Percentiles rank a stretch among this genome's conserved stretches.
Evolutionary conservation across 1,284 basidiomycete genomes (phyloP).

Genomic region (Ganoderma boninense): DNA sequence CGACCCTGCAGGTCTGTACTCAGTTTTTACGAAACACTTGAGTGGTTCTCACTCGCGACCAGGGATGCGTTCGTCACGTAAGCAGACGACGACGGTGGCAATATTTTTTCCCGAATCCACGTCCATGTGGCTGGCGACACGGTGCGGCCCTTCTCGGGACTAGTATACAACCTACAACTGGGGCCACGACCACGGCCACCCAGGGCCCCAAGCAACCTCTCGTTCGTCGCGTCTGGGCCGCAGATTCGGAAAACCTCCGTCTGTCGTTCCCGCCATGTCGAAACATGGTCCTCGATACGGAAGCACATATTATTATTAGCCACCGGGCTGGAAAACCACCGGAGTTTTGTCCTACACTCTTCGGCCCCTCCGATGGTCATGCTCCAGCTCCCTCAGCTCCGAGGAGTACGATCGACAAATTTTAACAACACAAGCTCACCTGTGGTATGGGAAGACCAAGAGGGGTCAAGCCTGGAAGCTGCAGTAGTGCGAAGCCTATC

Average conservation of each 20-base stretch:
- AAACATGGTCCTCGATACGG: neutral
- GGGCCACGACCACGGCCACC: neutral
- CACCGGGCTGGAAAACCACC: neutral
- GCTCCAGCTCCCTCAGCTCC: neutral
- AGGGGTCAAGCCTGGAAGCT: neutral
- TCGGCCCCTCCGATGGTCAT: neutral
- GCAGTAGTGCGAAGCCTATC: neutral
- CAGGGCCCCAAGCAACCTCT: neutral
- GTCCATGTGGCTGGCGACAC: neutral
- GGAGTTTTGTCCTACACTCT: conserved; percentile 2
- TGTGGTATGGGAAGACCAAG: too few species aligned
- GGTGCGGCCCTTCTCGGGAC: neutral
- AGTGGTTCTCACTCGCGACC: neutral
- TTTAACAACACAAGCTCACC: neutral
- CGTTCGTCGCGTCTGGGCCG: neutral
- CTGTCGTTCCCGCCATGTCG: neutral
- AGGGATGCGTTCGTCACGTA: neutral
- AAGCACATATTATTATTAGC: neutral
- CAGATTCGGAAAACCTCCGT: neutral
- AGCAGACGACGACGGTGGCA: neutral
- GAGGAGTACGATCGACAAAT: neutral
- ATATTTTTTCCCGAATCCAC: neutral
- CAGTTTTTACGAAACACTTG: neutral
- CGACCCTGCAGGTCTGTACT: neutral
- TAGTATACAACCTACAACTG: neutral